Base-by-base conservation (phyloP, 345 rosid species). In the Bretschneidera sinensis region DNA sequence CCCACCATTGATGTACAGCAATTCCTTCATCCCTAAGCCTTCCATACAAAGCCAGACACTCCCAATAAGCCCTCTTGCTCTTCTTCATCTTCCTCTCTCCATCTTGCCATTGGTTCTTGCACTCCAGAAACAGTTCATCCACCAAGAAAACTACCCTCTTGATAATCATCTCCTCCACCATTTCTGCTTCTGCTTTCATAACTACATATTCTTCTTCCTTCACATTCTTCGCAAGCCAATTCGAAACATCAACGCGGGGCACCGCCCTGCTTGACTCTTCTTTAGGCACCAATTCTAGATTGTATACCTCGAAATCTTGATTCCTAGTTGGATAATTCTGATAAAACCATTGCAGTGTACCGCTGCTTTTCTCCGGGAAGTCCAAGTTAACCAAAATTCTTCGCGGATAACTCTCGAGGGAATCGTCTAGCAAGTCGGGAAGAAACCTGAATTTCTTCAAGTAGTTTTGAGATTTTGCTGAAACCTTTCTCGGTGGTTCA, bases 1-100 rank as follows among this genome's bases (percentile, higher is more conserved):
- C 28, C 82, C 85, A 78, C 85, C 82, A 81, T 66, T 73, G 82
- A 64, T 78, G 85, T 43, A 81, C 78, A 14, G 80, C 80, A 65
- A 78, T 68, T 18, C 80, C 82, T 21, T 51, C 69, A 64, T 73
- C 78, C 71, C 69, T 71, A 24, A 81, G 52, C 63, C 52, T 71
- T 34, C 85, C 83, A 28, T 76, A 75, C 77, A 81, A 62, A 16
- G 79, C 67, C 63, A 78, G 45, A 54, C 85, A 78, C 57, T 78
- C 83, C 85, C 85, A 78, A 63, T 75, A 75, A 68, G 83, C 75
- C 65, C 83, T 71, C 54, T 65, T 66, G 56, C 61, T 63, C 63
- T 55, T 47, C 48, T 43, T 54, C 59, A 13, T 67, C 45, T 73
- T 63, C 53, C 57, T 70, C 22, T 51, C 21, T 18, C 48, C 43